Base-by-base conservation (phyloP, 306 rosid species). In the Sesbania bispinosa region DNA sequence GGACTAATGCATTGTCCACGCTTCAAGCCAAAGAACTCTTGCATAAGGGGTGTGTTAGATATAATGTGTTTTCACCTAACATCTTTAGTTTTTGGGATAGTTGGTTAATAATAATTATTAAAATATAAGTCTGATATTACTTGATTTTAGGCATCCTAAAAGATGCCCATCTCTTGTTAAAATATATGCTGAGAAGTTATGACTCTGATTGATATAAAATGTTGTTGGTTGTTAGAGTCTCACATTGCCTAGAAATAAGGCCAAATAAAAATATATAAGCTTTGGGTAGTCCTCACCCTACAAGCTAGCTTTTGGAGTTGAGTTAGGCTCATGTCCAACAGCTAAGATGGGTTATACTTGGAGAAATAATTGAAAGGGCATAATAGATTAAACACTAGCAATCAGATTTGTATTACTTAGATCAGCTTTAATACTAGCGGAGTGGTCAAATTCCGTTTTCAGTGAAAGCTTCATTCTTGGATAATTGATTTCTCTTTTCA, bases 401-500 rank as follows among this genome's bases (percentile, higher is more conserved):
- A 32, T 24, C 20, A 26, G 15, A 51, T 60, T 47, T 11, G 27
- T 68, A 50, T 16, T 36, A 11, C 16, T 43, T 68, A 20, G n/a
- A 33, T 59, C 47, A 33, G 42, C 29, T 55, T 55, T 79, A 55
- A 54, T 19, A 33, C 45, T 55, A 24, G 47, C 75, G 42, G 11
- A 36, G 33, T 55, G 65, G 23, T 62, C 3, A 38, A 30, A 15
- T 41, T 76, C 41, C 11, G 1, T 63, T 38, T 55, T 47, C 14
- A 24, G 54, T 33, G 38, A 54, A 63, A 27, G 39, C 76, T 58
- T 42, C 24, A 47, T 36, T 61, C 23, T 69, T 68, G 19, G 43
- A 55, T 66, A 14, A 23, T 70, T 72, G 66, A 38, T 65, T 46
- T 59, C 19, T 69, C 47, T 78, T 81, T 82, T 75, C 84, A 93